phyloP scores from a whole-genome alignment of 2,329 filamentous ascomycete species.

The Aspergillus amoenus region DNA sequence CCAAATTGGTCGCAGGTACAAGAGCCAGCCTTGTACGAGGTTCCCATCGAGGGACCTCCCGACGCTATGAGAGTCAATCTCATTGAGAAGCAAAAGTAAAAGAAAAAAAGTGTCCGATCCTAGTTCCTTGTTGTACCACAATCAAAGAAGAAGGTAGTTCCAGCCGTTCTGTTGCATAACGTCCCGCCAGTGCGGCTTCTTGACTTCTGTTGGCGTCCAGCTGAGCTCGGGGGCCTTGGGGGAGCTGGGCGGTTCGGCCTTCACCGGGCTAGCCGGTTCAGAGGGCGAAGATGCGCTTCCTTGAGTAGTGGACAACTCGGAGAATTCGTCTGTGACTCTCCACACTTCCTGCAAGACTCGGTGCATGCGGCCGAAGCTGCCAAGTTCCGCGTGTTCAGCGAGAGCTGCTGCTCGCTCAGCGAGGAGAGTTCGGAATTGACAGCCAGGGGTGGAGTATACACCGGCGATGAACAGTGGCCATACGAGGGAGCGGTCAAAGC shows the following conservation, averaged over 20 bases:
- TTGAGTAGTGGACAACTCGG: slow-evolving; percentile 12
- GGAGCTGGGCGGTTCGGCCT: slow-evolving; percentile 22
- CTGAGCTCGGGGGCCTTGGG: slow-evolving; percentile 8
- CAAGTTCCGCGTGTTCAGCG: slow-evolving; percentile 73
- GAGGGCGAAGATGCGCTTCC: slow-evolving; percentile 10
- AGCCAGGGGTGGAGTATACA: slow-evolving; percentile 69
- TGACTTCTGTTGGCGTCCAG: slow-evolving; percentile 22
- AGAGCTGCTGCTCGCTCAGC: slow-evolving; percentile 71
- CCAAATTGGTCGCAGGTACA: slow-evolving; percentile 14
- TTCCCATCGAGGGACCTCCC: slow-evolving; percentile 21
- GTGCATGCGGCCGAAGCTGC: slow-evolving; percentile 81
- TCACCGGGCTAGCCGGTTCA: slow-evolving; percentile 15
- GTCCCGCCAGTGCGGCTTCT: slow-evolving; percentile 82
- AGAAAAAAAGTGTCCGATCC: no score
- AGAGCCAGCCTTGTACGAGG: slow-evolving; percentile 19
- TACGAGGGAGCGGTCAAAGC: slow-evolving; percentile 85
- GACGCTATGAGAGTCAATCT: slow-evolving; percentile 17
- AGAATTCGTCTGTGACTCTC: slow-evolving; percentile 66
- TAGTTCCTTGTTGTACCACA: not conserved
- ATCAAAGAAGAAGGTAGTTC: slow-evolving; percentile 87
- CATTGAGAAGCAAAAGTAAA: slow-evolving; percentile 9
- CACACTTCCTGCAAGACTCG: slow-evolving; percentile 81
- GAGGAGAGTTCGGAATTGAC: slow-evolving; percentile 75
- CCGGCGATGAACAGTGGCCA: slow-evolving; percentile 93
- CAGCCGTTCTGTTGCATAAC: slow-evolving; percentile 88